Evolutionary conservation across 2,329 filamentous ascomycete genomes (phyloP).

Genomic region (Furcasterigmium sp.): DNA sequence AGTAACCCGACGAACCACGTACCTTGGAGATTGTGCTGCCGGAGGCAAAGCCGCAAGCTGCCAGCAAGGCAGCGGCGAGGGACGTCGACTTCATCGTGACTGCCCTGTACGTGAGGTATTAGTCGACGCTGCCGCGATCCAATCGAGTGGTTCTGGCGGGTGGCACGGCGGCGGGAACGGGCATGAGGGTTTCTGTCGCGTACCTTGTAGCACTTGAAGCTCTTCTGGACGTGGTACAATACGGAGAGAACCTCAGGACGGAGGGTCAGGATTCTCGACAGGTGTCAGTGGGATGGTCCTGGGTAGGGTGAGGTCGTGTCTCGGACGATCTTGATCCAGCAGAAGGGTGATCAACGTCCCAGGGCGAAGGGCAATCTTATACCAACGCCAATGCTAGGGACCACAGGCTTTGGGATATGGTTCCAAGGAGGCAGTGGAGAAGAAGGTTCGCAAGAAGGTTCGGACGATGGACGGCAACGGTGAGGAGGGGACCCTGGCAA

Average conservation of each 20-base stretch:
- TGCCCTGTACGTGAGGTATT: neutral
- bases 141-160: neutral
- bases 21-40: constrained; percentile 6
- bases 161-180: neutral
- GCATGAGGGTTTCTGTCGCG: neutral
- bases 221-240: neutral
- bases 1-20: constrained; percentile 6
- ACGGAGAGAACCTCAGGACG: too few relatives aligned
- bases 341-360: neutral
- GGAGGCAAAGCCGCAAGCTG: constrained; percentile 20
- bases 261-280: neutral
- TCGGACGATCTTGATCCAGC: neutral
- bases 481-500: too few relatives aligned
- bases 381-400: neutral
- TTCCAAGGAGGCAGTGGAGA: too few relatives aligned
- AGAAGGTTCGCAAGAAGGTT: too few relatives aligned
- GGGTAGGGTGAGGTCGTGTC: neutral
- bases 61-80: constrained; percentile 23
- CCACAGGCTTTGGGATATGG: too few relatives aligned
- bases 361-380: neutral
- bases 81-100: constrained; percentile 27
- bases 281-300: neutral
- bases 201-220: neutral
- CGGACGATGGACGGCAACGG: too few relatives aligned
- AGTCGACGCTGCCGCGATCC: neutral